Evolutionary conservation across 805 yeast genomes (phyloP).

Genomic region (Wickerhamiella australiensis): DNA sequence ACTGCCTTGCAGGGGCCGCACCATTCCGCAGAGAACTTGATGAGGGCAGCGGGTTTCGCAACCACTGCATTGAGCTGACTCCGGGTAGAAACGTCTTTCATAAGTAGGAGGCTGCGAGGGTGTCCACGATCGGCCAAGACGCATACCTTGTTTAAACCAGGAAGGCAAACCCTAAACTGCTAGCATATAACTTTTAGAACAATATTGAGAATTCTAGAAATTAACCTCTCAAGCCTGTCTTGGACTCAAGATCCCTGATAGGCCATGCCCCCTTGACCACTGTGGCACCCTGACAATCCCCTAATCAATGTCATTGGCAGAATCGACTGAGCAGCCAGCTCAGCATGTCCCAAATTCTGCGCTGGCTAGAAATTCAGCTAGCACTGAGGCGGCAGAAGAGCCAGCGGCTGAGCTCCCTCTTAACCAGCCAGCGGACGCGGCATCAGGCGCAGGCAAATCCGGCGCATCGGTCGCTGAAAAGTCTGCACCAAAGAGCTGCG

Average conservation of each 20-base stretch:
- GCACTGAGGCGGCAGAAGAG: neutral
- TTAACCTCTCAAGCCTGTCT: no score
- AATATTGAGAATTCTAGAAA: neutral
- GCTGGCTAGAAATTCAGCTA: neutral
- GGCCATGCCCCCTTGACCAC: neutral
- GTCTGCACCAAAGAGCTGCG: neutral
- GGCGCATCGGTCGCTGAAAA: neutral
- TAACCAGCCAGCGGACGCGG: neutral
- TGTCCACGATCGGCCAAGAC: no score
- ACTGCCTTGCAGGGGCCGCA: slow-evolving; percentile 97
- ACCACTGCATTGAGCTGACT: slow-evolving; percentile 7
- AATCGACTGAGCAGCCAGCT: neutral
- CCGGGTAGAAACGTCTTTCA: slow-evolving; percentile 1
- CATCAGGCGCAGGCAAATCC: neutral
- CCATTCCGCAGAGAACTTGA: slow-evolving; percentile 87
- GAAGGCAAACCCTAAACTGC: no score
- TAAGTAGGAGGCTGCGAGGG: neutral
- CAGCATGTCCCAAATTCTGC: neutral
- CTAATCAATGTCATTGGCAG: slow-evolving; percentile 2
- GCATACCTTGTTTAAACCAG: no score
- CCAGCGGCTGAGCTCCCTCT: neutral
- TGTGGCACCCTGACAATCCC: neutral
- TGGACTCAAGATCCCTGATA: no score
- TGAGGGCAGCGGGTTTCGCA: slow-evolving; percentile 62
- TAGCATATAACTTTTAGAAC: neutral